A percentile compares a stretch with the other conserved stretches of the same genome.
These are phyloP conservation scores for Pterocarpus macrocarpus DNA, from an alignment of 306 rosid species.

Conservation along the genomic window DNA sequence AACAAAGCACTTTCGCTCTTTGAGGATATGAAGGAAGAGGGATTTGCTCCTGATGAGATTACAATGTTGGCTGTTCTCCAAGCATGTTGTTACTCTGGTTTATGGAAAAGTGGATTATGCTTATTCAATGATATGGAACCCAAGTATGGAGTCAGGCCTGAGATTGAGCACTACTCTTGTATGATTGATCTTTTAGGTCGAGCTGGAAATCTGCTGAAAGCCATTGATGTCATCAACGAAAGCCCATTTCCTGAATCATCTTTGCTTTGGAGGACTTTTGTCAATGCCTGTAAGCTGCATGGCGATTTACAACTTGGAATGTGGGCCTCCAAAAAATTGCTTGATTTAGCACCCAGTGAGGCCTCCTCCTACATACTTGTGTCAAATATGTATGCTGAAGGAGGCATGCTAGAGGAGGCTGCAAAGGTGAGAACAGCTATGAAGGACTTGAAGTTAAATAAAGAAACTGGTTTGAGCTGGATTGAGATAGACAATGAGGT, in stretches of 20 bases:
- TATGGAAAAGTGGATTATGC: constrained; percentile 59
- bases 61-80: constrained; percentile 62
- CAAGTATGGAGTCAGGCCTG: constrained; percentile 53
- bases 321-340: constrained; percentile 56
- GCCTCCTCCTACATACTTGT: constrained; percentile 63
- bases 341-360: constrained; percentile 60
- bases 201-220: constrained; percentile 48
- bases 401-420: constrained; percentile 63
- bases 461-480: constrained; percentile 70
- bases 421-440: constrained; percentile 62
- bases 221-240: constrained; percentile 47
- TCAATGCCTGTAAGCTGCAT: constrained; percentile 54
- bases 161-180: constrained; percentile 62
- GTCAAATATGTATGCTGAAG: constrained; percentile 61
- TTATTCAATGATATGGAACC: constrained; percentile 60
- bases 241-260: constrained; percentile 56
- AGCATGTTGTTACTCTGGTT: constrained; percentile 62
- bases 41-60: constrained; percentile 60
- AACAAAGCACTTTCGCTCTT: constrained; percentile 53
- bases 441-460: constrained; percentile 59
- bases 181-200: constrained; percentile 59
- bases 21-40: constrained; percentile 56
- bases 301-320: constrained; percentile 57
- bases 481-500: constrained; percentile 53
- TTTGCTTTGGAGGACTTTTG: constrained; percentile 67